Percentiles rank a stretch among this genome's conserved stretches.
Evolutionary conservation across 208 protist genomes (phyloP).

Genomic region (Leishmania guyanensis): DNA sequence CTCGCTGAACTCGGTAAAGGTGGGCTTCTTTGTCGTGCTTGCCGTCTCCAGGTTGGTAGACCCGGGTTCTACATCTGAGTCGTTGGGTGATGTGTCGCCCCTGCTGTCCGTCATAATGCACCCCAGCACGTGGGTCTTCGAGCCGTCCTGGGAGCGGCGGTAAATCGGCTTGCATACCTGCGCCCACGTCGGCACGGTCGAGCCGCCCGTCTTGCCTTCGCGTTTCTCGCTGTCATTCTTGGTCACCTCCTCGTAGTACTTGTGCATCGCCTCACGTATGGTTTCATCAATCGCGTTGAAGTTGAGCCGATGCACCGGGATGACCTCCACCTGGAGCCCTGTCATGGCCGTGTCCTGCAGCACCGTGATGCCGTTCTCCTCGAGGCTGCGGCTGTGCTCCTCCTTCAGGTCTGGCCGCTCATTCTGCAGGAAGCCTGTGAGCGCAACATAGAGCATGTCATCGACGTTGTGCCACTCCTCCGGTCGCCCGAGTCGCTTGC

Average conservation of each 20-base stretch:
- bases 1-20: not conserved
- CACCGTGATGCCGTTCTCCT: slow-evolving; percentile 73
- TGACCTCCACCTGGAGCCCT: slow-evolving; percentile 83
- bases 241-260: slow-evolving; percentile 17
- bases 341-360: slow-evolving; percentile 87
- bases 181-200: slow-evolving; percentile 24
- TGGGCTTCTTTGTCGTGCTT: not conserved
- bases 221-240: not conserved
- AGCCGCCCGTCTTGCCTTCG: slow-evolving; percentile 16
- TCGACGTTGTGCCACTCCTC: slow-evolving; percentile 73
- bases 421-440: slow-evolving; percentile 57
- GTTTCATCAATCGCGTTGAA: slow-evolving; percentile 26
- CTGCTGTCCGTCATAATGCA: slow-evolving; percentile 20
- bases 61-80: not conserved
- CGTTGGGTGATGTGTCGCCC: slow-evolving; percentile 12
- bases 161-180: slow-evolving; percentile 42
- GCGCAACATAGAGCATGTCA: slow-evolving; percentile 75
- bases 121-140: slow-evolving; percentile 1
- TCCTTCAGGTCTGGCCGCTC: slow-evolving; percentile 69
- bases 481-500: not conserved
- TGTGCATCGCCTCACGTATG: slow-evolving; percentile 44
- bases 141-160: slow-evolving; percentile 10
- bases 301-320: slow-evolving; percentile 69
- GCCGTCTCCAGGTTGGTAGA: not conserved
- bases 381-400: slow-evolving; percentile 64